Base-by-base conservation (phyloP, 345 rosid genomes). In the Pistacia atlantica region DNA sequence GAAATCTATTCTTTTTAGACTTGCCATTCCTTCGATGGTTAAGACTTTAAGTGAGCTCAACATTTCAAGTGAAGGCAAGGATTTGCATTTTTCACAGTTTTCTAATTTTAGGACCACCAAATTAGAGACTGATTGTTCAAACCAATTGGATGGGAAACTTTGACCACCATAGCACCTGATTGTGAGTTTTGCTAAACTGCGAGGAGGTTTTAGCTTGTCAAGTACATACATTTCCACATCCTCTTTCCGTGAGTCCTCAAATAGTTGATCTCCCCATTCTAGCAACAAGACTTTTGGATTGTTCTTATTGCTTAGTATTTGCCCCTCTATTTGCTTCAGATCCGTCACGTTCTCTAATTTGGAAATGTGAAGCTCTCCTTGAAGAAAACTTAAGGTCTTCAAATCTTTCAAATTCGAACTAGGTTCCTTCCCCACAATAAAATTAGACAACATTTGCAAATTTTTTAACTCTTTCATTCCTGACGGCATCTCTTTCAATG, bases 321-420 rank as follows among this genome's bases (percentile, higher is more conserved):
- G 42, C 42, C 0, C 42, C 5, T 4, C 5, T 37, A 37, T 37
- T 37, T 37, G 42, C 5, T 37, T 37, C 2, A 8, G 0, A 38
- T 65, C 52, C 1, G 9, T 65, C 28, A 65, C 11, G 35, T 18
- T 79, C 0, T 77, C 60, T 73, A 83, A 65, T 16, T 74, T 67
- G 0, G 14, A 16, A 17, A 84, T 67, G 38, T 59, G 61, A 28
- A 84, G 79, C 16, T 71, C n/a, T n/a, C n/a, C 84, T 17, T 8
- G 51, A 33, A 85, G 83, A 69, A 52, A 5, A 1, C 63, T 18
- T 13, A 83, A 64, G 52, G 38, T 63, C 37, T 69, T 73, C 70
- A 85, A 73, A 52, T 79, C 82, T 51, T 57, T 37, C 35, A 81
- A 64, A 51, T 56, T 2, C 0, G 76, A 46, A 5, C 70, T 74